Evolutionary conservation across 805 yeast species (phyloP), one percentile per base, ranked within the genome.

Genomic region (Wickerhamia fluorescens): DNA sequence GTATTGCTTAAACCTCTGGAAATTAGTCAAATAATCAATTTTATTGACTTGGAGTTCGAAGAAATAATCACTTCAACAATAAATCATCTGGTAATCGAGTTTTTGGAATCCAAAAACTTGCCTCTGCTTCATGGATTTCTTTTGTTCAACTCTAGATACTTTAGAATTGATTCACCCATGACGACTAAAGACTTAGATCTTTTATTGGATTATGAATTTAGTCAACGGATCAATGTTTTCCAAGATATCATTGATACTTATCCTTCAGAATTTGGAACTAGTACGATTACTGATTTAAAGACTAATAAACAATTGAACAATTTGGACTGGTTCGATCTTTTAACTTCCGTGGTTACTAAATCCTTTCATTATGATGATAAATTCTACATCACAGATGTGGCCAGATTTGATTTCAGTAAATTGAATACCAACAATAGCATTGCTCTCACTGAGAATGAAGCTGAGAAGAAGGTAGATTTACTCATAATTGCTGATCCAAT

Each of bases 401-500:
- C 75, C 7, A 56, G 82, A 37, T 59, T 58, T 39, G 74, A 72
- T 38, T 53, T 75, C 22, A 44, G 56, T 8, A 44, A 54, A 4
- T 41, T 61, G 30, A 47, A 51, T 17, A 35, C 36, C 23, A 39
- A 47, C 6, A 53, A 57, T 32, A 38, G 60, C 1, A 31, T 58
- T 8, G 42, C 33, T 24, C 47, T 41, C 6, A 38, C 38, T 1
- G 35, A 40, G 0, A 14, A 9, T 4, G 40, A 37, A 6, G 20
- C 9, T 3, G 4, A 19, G 8, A 62, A 68, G 18, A 51, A 55
- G 11, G 47, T 86, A 13, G 80, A 80, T 36, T 44, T 87, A 4
- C 51, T 72, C 4, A 58, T 82, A 0, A 53, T 82, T 1, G 44
- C 84, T 22, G 87, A 92, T 48, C 96, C 97, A 1, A 51, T 75